phyloP scores from a whole-genome alignment of 192 early-diverging fungal genomes.

The Backusella australiensis region DNA sequence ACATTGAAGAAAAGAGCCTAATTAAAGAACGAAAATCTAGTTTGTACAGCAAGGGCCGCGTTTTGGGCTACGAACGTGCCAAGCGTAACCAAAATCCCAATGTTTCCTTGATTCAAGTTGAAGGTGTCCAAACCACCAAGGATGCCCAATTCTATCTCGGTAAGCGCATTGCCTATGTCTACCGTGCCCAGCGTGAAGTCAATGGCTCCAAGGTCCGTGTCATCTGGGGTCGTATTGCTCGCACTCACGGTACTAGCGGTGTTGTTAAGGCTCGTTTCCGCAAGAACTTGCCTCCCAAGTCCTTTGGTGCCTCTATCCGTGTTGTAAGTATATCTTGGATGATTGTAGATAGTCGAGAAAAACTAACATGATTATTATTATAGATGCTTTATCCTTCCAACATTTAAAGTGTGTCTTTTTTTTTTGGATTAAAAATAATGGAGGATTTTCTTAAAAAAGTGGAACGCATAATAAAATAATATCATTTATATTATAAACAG shows the following conservation, averaged over 20 bases:
- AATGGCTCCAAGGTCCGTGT: slow-evolving; percentile 94
- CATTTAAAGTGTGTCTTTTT: slow-evolving; percentile 22
- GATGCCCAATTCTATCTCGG: slow-evolving; percentile 97
- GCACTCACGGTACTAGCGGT: slow-evolving; percentile 93
- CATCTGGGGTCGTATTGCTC: slow-evolving; percentile 97
- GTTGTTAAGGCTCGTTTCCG: slow-evolving; percentile 97
- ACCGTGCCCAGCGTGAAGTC: slow-evolving; percentile 82
- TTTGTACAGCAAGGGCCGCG: slow-evolving; percentile 96
- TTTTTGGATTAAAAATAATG: neutral
- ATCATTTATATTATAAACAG: neutral
- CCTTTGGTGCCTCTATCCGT: slow-evolving; percentile 88
- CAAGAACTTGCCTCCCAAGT: slow-evolving; percentile 87
- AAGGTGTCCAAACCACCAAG: slow-evolving; percentile 85
- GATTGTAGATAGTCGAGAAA: neutral
- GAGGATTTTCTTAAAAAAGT: neutral
- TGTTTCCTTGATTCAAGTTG: slow-evolving; percentile 91
- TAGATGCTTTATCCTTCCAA: slow-evolving; percentile 96
- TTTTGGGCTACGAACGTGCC: slow-evolving; percentile 92
- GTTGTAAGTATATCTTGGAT: slow-evolving; percentile 65
- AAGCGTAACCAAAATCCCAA: slow-evolving; percentile 91
- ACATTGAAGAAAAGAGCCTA: neutral
- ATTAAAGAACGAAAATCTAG: slow-evolving; percentile 42
- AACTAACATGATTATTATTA: slow-evolving; percentile 17
- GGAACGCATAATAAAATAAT: neutral
- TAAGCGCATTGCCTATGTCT: slow-evolving; percentile 98